These are phyloP conservation scores for Paecilomyces dactylethromorphus DNA, from an alignment of 2,329 filamentous ascomycete genomes.

Conservation along the genomic window DNA sequence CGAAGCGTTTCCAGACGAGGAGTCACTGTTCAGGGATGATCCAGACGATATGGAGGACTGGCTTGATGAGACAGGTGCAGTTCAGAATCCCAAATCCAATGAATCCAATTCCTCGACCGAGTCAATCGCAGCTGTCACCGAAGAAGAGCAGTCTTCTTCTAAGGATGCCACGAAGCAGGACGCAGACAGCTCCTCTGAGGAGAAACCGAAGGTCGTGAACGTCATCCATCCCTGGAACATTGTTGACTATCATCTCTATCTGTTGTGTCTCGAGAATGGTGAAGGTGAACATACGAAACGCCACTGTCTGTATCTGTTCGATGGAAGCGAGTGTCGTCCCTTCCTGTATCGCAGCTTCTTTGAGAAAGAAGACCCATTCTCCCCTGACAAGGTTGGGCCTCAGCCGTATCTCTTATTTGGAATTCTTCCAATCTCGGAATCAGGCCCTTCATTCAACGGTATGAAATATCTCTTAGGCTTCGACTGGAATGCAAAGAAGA, in stretches of 20 bases:
- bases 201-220: not conserved
- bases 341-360: slow-evolving; percentile 16
- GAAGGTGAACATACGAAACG: slow-evolving; percentile 11
- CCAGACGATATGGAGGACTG: not conserved
- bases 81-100: not conserved
- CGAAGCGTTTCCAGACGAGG: slow-evolving; percentile 2
- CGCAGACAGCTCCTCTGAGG: slow-evolving; percentile 1
- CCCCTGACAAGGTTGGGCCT: slow-evolving; percentile 1
- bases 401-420: slow-evolving; percentile 14
- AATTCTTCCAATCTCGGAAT: slow-evolving; percentile 17
- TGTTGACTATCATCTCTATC: slow-evolving; percentile 26
- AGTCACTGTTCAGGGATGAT: not conserved
- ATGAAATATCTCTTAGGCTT: slow-evolving; percentile 22
- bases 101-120: not conserved
- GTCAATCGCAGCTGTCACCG: not conserved
- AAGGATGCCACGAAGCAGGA: not conserved
- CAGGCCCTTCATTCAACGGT: slow-evolving; percentile 8
- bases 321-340: slow-evolving; percentile 16
- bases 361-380: slow-evolving; percentile 4
- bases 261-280: slow-evolving; percentile 16
- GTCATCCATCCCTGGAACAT: slow-evolving; percentile 23
- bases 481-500: slow-evolving; percentile 12
- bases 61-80: not conserved
- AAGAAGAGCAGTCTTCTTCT: not conserved
- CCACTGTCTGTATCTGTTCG: slow-evolving; percentile 17